A percentile compares a stretch with the other conserved stretches of the same genome.
Conservation (phyloP, 169 alveolate species). For the Theileria orientalis region DNA sequence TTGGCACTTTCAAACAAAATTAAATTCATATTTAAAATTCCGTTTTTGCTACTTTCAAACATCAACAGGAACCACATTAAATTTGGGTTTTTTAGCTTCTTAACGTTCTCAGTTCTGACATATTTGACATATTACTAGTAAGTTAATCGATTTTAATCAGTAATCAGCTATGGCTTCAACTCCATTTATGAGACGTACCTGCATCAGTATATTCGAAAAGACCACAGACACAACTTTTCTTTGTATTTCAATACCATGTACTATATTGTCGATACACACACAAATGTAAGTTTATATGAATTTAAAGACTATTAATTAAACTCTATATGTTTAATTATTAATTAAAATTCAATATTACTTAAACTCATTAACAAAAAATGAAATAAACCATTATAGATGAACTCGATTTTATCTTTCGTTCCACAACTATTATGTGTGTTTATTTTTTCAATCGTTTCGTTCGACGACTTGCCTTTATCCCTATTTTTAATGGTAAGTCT, state of each 20-base stretch:
- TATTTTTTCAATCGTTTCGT: slow-evolving; percentile 32
- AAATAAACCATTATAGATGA: slow-evolving; percentile 11
- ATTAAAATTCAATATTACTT: no score
- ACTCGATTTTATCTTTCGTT: slow-evolving; percentile 30
- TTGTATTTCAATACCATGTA: slow-evolving; percentile 92
- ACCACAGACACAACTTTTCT: slow-evolving; percentile 95
- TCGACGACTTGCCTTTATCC: slow-evolving; percentile 40
- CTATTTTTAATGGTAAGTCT: slow-evolving; percentile 50
- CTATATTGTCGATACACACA: slow-evolving; percentile 67
- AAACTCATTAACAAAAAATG: no score
- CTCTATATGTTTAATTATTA: background rate
- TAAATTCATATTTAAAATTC: background rate
- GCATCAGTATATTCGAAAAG: slow-evolving; percentile 94
- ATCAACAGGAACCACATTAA: slow-evolving; percentile 21
- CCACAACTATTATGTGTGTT: slow-evolving; percentile 52
- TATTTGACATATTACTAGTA: slow-evolving; percentile 23
- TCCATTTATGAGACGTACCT: slow-evolving; percentile 91
- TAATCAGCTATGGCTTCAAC: slow-evolving; percentile 84
- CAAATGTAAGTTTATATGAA: slow-evolving; percentile 59
- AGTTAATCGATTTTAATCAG: background rate
- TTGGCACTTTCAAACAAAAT: slow-evolving; percentile 2
- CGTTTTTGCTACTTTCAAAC: background rate
- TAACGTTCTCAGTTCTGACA: slow-evolving; percentile 10
- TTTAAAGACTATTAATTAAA: background rate
- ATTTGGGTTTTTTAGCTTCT: slow-evolving; percentile 30